A percentile compares a stretch with the other conserved stretches of the same genome.
Evolutionary conservation across 2,329 filamentous ascomycete genomes (phyloP).

Genomic region (Hysterium pulicare): DNA sequence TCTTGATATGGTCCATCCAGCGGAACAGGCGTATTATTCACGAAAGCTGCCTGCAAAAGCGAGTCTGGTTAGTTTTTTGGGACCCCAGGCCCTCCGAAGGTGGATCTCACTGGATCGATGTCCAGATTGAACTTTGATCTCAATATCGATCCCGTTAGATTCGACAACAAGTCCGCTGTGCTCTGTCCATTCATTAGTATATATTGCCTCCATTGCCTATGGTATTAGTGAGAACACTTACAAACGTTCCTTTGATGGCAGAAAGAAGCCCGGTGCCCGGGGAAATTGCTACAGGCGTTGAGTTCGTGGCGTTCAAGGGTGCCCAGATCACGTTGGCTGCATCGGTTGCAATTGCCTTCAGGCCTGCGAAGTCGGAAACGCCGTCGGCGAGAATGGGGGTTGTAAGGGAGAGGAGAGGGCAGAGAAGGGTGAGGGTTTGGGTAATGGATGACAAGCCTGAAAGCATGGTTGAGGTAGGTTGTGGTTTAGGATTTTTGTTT

Average conservation of each 20-base stretch:
- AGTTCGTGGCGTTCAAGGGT: slow-evolving; percentile 19
- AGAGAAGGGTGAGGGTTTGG: no score
- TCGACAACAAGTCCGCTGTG: slow-evolving; percentile 31
- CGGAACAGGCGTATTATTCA: slow-evolving; percentile 11
- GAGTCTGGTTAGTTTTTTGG: slow-evolving; percentile 3
- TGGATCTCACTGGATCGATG: slow-evolving; percentile 23
- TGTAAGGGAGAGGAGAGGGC: background rate
- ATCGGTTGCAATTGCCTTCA: slow-evolving; percentile 25
- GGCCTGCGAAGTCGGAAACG: slow-evolving; percentile 19
- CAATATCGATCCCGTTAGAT: slow-evolving; percentile 30
- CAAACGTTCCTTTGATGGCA: slow-evolving; percentile 6
- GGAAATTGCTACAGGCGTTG: slow-evolving; percentile 1
- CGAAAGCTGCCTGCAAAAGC: slow-evolving; percentile 8
- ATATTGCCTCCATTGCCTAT: slow-evolving; percentile 10
- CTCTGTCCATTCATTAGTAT: slow-evolving; percentile 11
- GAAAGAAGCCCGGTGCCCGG: slow-evolving; percentile 24
- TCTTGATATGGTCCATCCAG: slow-evolving; percentile 8
- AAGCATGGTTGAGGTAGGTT: no score
- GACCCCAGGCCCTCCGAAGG: no score
- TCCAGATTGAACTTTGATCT: slow-evolving; percentile 29
- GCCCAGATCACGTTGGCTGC: slow-evolving; percentile 27
- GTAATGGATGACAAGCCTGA: no score
- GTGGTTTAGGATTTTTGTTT: no score
- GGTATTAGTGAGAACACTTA: slow-evolving; percentile 2
- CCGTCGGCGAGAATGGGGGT: background rate